Evolutionary conservation across 2,329 filamentous ascomycete species (phyloP).

Genomic region (Stagonosporopsis rhizophila): DNA sequence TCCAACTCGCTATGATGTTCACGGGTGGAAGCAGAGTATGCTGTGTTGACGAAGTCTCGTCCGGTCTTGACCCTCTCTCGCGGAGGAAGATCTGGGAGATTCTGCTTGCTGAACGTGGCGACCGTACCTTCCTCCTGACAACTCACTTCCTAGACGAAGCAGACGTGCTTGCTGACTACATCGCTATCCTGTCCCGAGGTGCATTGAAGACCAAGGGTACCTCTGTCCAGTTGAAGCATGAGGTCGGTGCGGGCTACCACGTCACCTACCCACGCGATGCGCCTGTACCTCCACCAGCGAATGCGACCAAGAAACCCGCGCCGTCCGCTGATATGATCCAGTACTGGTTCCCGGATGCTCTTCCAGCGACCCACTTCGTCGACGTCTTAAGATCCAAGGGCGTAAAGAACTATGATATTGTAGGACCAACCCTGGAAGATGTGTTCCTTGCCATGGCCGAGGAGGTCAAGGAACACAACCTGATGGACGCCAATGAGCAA

Average conservation of each 20-base stretch:
- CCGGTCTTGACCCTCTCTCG: conserved; percentile 84
- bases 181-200: conserved; percentile 86
- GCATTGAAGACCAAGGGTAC: conserved; percentile 82
- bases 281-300: conserved; percentile 59
- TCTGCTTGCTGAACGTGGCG: conserved; percentile 80
- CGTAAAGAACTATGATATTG: conserved; percentile 81
- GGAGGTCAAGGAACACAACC: conserved; percentile 68
- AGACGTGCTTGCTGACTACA: conserved; percentile 86
- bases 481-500: conserved; percentile 36
- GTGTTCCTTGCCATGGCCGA: conserved; percentile 88
- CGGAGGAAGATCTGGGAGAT: conserved; percentile 95
- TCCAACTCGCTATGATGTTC: conserved; percentile 94
- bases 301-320: conserved; percentile 52
- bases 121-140: conserved; percentile 82
- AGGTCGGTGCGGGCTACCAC: conserved; percentile 82
- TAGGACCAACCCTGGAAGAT: conserved; percentile 89
- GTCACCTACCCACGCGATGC: conserved; percentile 57
- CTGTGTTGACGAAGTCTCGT: conserved; percentile 90
- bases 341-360: conserved; percentile 74
- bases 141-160: conserved; percentile 96
- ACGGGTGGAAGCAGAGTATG: conserved; percentile 88
- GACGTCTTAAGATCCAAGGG: conserved; percentile 69
- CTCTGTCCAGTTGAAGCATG: conserved; percentile 83
- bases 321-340: conserved; percentile 69
- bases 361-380: conserved; percentile 74